phyloP scores from a whole-genome alignment of 352 stramenopile species.

The Globisporangium mamillatum region DNA sequence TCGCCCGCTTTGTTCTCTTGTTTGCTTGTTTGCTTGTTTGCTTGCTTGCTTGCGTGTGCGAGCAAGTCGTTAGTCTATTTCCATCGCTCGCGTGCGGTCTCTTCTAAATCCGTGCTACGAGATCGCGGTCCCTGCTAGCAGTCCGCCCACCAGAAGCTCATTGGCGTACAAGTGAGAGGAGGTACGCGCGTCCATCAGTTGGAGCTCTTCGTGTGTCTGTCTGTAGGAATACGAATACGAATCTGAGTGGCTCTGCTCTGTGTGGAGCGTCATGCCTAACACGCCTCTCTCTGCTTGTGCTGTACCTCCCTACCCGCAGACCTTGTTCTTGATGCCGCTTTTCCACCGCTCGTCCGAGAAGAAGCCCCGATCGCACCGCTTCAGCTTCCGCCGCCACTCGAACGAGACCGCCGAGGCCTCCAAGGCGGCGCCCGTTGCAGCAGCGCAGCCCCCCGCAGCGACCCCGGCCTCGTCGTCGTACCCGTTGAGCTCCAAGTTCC shows the following conservation, averaged over 20 bases:
- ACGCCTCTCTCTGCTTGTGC: background rate
- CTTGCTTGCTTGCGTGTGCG: background rate
- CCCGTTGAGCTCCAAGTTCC: background rate
- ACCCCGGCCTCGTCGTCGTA: background rate
- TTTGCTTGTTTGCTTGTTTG: background rate
- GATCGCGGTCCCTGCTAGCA: background rate
- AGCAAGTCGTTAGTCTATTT: constrained; percentile 7
- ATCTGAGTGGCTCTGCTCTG: background rate
- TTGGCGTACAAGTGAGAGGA: constrained; percentile 2
- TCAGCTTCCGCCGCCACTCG: constrained; percentile 71
- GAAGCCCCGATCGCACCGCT: constrained; percentile 54
- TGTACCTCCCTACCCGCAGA: background rate
- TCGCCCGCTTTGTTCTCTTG: background rate
- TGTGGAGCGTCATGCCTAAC: background rate
- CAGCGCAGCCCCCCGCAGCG: background rate
- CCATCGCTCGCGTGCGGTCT: background rate
- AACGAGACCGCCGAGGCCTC: constrained; percentile 18
- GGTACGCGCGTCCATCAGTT: background rate
- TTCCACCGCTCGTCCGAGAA: constrained; percentile 54
- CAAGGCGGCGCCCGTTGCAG: constrained; percentile 10
- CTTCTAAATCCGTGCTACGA: background rate
- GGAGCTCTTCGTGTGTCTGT: background rate
- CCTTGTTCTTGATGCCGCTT: constrained; percentile 43
- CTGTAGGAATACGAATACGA: background rate
- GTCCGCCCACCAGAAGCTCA: constrained; percentile 6